phyloP scores from a whole-genome alignment of 163 green algal species.

The Chlorella variabilis region DNA sequence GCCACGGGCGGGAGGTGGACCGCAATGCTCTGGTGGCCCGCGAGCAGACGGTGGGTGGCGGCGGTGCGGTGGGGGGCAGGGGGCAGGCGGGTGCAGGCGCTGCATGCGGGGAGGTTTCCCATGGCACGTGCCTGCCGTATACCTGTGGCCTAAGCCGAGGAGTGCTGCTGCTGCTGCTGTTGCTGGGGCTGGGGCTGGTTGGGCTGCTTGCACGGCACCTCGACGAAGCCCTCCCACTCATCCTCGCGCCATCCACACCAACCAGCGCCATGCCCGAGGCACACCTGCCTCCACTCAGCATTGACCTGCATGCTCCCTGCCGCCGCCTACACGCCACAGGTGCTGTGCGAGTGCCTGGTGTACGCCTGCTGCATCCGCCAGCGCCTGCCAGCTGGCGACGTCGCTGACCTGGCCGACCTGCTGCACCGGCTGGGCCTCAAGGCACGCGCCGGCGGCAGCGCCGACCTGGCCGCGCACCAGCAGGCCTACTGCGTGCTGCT shows the following conservation, averaged over 20 bases:
- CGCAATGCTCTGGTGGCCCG: conserved; percentile 50
- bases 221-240: no score
- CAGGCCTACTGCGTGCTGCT: conserved; percentile 63
- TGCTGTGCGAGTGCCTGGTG: conserved; percentile 42
- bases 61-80: neutral
- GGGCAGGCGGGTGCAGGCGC: no score
- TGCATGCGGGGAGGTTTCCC: no score
- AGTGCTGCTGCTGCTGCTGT: no score
- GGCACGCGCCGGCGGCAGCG: conserved; percentile 7
- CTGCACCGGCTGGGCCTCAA: conserved; percentile 45
- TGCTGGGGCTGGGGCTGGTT: no score
- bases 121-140: no score
- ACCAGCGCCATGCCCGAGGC: no score
- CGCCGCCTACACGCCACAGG: neutral
- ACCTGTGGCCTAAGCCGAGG: no score
- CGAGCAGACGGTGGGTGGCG: conserved; percentile 49
- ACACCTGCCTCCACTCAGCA: no score
- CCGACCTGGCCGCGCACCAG: conserved; percentile 55
- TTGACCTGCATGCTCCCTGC: neutral
- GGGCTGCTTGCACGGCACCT: no score
- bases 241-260: neutral
- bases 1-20: conserved; percentile 45
- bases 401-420: conserved; percentile 62
- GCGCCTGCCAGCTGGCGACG: conserved; percentile 45
- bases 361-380: conserved; percentile 56